phyloP scores from a whole-genome alignment of 1,284 basidiomycete species.

The Flammula alnicola region DNA sequence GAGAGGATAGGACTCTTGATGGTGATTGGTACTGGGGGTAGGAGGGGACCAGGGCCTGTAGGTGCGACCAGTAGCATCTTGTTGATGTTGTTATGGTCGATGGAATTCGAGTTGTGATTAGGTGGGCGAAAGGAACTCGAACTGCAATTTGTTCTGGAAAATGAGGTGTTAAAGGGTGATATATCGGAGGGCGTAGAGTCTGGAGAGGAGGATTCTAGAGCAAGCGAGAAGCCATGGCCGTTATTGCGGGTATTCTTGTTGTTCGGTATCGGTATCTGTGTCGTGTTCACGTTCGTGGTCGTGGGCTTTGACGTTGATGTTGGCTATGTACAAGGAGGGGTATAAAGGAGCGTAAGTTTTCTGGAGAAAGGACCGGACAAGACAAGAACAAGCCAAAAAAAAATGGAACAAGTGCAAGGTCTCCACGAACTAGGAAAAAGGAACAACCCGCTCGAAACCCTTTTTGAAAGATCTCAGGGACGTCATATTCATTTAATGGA shows the following conservation, averaged over 20 bases:
- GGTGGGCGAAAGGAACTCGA: background rate
- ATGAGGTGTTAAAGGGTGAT: no score
- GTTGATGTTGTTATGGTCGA: background rate
- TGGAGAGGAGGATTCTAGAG: no score
- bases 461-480: background rate
- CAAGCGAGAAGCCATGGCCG: no score
- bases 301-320: background rate
- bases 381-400: conserved; percentile 5
- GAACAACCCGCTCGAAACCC: background rate
- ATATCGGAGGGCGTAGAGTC: no score
- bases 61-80: conserved; percentile 10
- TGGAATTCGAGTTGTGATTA: background rate
- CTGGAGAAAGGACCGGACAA: conserved; percentile 7
- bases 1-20: no score
- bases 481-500: conserved; percentile 3
- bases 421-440: background rate
- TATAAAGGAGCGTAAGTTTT: no score
- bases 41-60: conserved; percentile 1
- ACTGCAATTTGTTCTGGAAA: no score
- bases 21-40: no score
- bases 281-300: no score
- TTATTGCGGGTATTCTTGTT: no score
- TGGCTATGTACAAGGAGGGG: background rate
- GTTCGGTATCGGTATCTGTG: no score
- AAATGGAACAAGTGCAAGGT: background rate